These are phyloP conservation scores for Tylopilus rubrobrunneus DNA, from an alignment of 768 basidiomycete species.

Conservation along the genomic window DNA sequence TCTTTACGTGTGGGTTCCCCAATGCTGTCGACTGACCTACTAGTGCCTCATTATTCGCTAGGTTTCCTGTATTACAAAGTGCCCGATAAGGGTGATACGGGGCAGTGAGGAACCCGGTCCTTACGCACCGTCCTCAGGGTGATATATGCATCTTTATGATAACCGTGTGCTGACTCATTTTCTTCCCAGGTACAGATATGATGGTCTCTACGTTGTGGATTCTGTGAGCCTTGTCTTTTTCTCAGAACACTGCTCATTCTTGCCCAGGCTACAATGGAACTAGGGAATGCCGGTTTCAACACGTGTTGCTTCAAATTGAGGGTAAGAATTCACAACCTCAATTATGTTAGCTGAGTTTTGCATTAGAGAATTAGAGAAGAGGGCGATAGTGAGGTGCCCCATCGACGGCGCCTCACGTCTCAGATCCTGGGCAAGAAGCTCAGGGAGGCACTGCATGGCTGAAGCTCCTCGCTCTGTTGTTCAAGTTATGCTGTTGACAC, in stretches of 20 bases:
- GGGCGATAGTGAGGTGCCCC: background rate
- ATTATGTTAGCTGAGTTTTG: background rate
- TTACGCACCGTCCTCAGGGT: conserved; percentile 27
- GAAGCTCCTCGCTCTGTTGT: too few species aligned
- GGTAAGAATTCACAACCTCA: conserved; percentile 8
- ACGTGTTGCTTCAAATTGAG: conserved; percentile 31
- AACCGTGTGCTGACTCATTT: background rate
- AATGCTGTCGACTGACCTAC: background rate
- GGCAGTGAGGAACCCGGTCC: conserved; percentile 16
- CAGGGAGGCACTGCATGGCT: too few species aligned
- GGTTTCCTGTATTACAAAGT: conserved; percentile 27
- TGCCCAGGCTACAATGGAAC: conserved; percentile 13
- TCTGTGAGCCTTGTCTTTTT: conserved; percentile 11
- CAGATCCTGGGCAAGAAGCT: too few species aligned
- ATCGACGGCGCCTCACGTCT: too few species aligned
- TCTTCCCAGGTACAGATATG: conserved; percentile 33
- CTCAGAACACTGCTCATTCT: background rate
- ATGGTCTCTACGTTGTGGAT: conserved; percentile 31
- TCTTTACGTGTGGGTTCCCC: conserved; percentile 15
- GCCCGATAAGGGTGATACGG: conserved; percentile 37
- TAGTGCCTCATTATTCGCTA: conserved; percentile 12
- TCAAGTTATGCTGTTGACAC: too few species aligned
- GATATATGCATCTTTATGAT: background rate
- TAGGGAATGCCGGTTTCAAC: conserved; percentile 13
- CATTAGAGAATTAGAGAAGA: conserved; percentile 17